Evolutionary conservation across 129 eudicot genomes (phyloP), one percentile per base, ranked within the genome.

Genomic region (Logfia minima): DNA sequence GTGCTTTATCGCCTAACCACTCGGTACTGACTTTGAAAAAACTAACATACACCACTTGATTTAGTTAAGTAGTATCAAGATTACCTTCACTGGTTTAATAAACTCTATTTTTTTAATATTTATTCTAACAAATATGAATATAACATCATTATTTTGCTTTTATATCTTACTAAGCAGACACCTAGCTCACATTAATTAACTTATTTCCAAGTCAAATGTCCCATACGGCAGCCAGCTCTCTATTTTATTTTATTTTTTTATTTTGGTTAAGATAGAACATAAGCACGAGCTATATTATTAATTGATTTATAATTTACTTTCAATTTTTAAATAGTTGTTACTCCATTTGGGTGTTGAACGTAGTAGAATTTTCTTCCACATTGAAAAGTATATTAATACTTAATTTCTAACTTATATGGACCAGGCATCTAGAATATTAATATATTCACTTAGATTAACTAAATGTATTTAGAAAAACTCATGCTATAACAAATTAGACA

Each of bases 1-100:
- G 35, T 11, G 65, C 73, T 76, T 71, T 71, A 71, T 66, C 61
- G 78, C 71, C 82, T 79, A 84, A 82, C 85, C 70, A 84, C 83
- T 73, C 71, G 13, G 41, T 66, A 78, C 77, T 70, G 23, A 80
- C 84, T 75, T 75, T 75, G 79, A 80, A 29, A 62, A 78, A 79
- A 51, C 69, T 48, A 63, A 31, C 72, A 79, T 19, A 43, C 24
- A 71, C 75, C 43, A 71, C 75, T 71, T 71, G 75, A 52, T 31
- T 34, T 53, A 77, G 55, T 3, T 56, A n/a, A 14, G 4, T 28
- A 31, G 8, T 18, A 13, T 68, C 3, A 41, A 26, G 8, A 71
- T 17, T 64, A 74, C 69, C 24, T 65, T 24, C 61, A 65, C 26
- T 80, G 31, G 79, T 64, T 79, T 72, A 21, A 37, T 80, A 45